These are phyloP conservation scores for Yarrowia osloensis DNA, from an alignment of 805 yeast species.

Conservation along the genomic window DNA sequence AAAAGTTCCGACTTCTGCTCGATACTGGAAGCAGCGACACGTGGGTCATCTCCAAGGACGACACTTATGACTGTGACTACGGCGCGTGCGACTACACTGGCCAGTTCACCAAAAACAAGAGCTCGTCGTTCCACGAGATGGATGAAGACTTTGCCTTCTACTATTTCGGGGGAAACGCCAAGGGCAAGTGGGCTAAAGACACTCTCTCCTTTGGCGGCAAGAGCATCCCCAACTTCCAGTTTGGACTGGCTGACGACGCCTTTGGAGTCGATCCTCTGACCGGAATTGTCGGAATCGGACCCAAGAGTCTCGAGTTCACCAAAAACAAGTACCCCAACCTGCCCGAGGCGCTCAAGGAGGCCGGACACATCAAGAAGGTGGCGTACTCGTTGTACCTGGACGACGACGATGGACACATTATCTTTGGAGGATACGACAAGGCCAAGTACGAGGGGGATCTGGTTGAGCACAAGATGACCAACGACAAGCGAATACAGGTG, in stretches of 20 bases:
- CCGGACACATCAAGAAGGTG: slow-evolving; percentile 59
- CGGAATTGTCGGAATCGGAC: slow-evolving; percentile 54
- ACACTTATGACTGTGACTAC: slow-evolving; percentile 34
- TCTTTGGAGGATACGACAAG: slow-evolving; percentile 8
- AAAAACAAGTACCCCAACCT: slow-evolving; percentile 56
- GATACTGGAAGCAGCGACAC: slow-evolving; percentile 80
- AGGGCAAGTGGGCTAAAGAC: slow-evolving; percentile 68
- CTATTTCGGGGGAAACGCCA: slow-evolving; percentile 55
- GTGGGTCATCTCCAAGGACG: slow-evolving; percentile 55
- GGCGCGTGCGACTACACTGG: slow-evolving; percentile 34
- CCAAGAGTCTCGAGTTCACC: slow-evolving; percentile 56
- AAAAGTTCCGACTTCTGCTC: slow-evolving; percentile 57
- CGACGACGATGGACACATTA: slow-evolving; percentile 34
- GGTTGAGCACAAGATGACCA: not conserved
- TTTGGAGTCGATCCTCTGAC: slow-evolving; percentile 51
- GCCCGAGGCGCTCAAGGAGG: slow-evolving; percentile 59
- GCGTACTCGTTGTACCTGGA: slow-evolving; percentile 69
- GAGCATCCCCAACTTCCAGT: slow-evolving; percentile 55
- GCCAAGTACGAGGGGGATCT: slow-evolving; percentile 5
- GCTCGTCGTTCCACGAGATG: slow-evolving; percentile 39
- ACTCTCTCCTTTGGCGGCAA: slow-evolving; percentile 56
- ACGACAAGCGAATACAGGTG: slow-evolving; percentile 6
- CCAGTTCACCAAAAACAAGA: slow-evolving; percentile 38
- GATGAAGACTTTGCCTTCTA: slow-evolving; percentile 40
- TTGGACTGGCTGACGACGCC: slow-evolving; percentile 73